Conservation (phyloP, 1,139 yeast genomes). For the Candida mesenterica region DNA sequence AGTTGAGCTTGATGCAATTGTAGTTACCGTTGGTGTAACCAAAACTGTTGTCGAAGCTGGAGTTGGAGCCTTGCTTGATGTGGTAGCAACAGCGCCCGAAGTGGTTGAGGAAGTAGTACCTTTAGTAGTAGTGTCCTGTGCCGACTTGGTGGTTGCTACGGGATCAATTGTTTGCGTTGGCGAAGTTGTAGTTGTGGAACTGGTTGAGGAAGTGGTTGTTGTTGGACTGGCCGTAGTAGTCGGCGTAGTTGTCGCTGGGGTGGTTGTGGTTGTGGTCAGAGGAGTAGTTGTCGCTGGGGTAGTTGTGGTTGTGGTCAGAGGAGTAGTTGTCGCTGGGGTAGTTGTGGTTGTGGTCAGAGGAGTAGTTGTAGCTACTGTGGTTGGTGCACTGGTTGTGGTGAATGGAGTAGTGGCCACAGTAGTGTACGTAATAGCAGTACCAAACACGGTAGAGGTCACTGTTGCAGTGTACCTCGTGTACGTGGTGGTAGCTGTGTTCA, state of each 20-base stretch:
- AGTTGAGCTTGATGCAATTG: constrained; percentile 9
- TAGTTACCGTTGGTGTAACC: constrained; percentile 8
- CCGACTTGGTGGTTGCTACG: constrained; percentile 9
- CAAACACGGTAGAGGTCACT: constrained; percentile 43
- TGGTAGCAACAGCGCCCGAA: constrained; percentile 6
- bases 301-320: constrained; percentile 36
- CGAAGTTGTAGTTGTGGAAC: constrained; percentile 11
- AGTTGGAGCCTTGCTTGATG: constrained; percentile 5
- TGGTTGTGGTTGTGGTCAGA: constrained; percentile 4
- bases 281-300: constrained; percentile 8
- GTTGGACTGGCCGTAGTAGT: constrained; percentile 12
- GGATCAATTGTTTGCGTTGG: constrained; percentile 10
- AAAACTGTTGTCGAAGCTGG: constrained; percentile 11
- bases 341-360: constrained; percentile 5
- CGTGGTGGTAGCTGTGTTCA: constrained; percentile 36
- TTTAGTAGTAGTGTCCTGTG: constrained; percentile 11
- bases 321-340: constrained; percentile 19
- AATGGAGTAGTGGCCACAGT: constrained; percentile 42
- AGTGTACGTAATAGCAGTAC: constrained; percentile 37
- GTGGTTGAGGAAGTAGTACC: constrained; percentile 8
- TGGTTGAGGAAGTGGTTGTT: constrained; percentile 10
- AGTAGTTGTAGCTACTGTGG: constrained; percentile 6
- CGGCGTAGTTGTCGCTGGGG: constrained; percentile 10
- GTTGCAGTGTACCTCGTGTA: constrained; percentile 47
- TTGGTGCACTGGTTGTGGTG: constrained; percentile 2